A percentile compares a stretch with the other conserved stretches of the same genome.
phyloP scores from a whole-genome alignment of 495 filamentous ascomycete genomes.

The Symbiotaphrina buchneri region DNA sequence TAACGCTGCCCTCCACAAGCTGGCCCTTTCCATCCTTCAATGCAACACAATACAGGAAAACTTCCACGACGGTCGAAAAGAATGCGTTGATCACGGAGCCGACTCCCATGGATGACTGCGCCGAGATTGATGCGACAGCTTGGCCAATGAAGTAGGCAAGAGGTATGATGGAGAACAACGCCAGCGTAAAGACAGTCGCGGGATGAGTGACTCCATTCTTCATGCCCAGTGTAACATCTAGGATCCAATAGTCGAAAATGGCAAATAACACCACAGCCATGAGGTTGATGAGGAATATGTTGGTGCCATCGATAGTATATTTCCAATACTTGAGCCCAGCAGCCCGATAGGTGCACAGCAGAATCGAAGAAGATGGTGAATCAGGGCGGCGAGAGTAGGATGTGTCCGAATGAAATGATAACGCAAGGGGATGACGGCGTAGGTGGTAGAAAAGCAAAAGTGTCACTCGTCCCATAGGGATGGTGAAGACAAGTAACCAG shows the following conservation, averaged over 20 bases:
- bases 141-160: constrained; percentile 99
- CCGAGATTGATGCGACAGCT: constrained; percentile 96
- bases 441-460: constrained; percentile 80
- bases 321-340: constrained; percentile 96
- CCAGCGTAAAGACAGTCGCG: constrained; percentile 65
- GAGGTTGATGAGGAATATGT: constrained; percentile 96
- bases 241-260: constrained; percentile 74
- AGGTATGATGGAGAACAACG: constrained; percentile 81
- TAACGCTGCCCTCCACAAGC: constrained; percentile 88
- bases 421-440: constrained; percentile 71
- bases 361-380: constrained; percentile 57
- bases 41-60: constrained; percentile 93
- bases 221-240: constrained; percentile 41
- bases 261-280: constrained; percentile 76
- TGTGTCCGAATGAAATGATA: constrained; percentile 80
- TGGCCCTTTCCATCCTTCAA: constrained; percentile 80
- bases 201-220: constrained; percentile 51
- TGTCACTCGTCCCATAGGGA: constrained; percentile 94
- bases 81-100: constrained; percentile 96
- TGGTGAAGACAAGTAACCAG: constrained; percentile 94
- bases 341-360: constrained; percentile 92
- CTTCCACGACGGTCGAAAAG: constrained; percentile 97
- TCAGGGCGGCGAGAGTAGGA: constrained; percentile 45
- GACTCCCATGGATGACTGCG: constrained; percentile 98
- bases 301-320: constrained; percentile 94